Base-by-base conservation (phyloP, 1,284 basidiomycete species). In the Papiliotrema fonsecae region DNA sequence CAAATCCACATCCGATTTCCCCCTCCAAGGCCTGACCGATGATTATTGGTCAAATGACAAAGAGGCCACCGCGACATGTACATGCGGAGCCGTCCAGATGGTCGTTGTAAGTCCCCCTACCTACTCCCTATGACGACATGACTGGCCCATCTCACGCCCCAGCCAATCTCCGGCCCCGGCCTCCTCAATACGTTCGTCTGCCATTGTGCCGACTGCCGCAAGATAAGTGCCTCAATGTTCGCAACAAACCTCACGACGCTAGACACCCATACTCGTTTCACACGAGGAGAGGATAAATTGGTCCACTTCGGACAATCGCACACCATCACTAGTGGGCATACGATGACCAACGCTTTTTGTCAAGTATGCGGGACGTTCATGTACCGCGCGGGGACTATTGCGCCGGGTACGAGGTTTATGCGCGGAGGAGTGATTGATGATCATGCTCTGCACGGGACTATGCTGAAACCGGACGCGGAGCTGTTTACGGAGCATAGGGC, bases 341-440 rank as follows among this genome's bases (percentile, higher is more conserved):
- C 18, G 16, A 74, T 74, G 72, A 57, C 67, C 21, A 73, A 74
- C 51, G 42, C 51, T n/a, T 74, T 74, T 50, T 74, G 72, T 55
- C 50, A 50, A 41, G 65, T 46, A 3, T 74, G 72, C 52, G 72
- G 72, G 6, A 64, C 72, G 2, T 48, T 74, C 22, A 67, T 74
- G 64, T 69, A 58, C 27, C 40, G 72, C 3, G 48, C 48, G 7
- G 52, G 60, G 3, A 27, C 44, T 5, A 55, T 51, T 0, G 54
- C 47, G 11, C 67, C 66, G 0, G 60, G 58, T 4, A 50, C 44
- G 14, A 57, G 40, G 31, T 59, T 67, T 36, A 25, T 70, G 42
- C 47, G 71, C 18, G 51, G 63, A 9, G 72, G 72, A 6, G 63
- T 65, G 2, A 60, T 74, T 9, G 71, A 74, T 49, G 70, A 74